Percentiles rank a stretch among this genome's conserved stretches.
These are phyloP conservation scores for Huntiella savannae DNA, from an alignment of 2,329 filamentous ascomycete species.

Conservation along the genomic window DNA sequence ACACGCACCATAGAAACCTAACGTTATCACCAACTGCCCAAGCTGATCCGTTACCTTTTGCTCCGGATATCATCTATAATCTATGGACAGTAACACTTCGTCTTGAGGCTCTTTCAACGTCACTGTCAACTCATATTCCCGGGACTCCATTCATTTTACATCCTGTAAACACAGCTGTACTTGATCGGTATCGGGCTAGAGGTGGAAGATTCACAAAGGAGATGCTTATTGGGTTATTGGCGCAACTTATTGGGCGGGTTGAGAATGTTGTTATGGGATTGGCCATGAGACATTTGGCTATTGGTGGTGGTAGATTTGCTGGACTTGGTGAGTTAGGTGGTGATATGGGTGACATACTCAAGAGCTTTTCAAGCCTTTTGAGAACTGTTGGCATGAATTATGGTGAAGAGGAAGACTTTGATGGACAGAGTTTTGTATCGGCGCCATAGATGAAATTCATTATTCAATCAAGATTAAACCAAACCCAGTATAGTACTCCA, in stretches of 20 bases:
- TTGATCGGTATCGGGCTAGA: constrained; percentile 46
- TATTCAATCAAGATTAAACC: too few relatives aligned
- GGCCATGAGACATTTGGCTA: constrained; percentile 57
- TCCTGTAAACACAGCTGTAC: constrained; percentile 49
- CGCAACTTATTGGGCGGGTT: constrained; percentile 87
- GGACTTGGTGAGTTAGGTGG: constrained; percentile 54
- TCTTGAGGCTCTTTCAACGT: constrained; percentile 82
- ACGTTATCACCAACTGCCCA: too few relatives aligned
- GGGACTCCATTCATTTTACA: constrained; percentile 28
- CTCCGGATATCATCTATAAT: constrained; percentile 71
- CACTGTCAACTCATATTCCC: constrained; percentile 42
- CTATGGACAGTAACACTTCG: constrained; percentile 79
- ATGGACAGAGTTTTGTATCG: neutral
- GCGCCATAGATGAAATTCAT: too few relatives aligned
- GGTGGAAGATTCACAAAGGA: constrained; percentile 77
- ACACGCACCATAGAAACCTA: too few relatives aligned
- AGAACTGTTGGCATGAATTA: too few relatives aligned
- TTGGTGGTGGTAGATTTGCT: constrained; percentile 42
- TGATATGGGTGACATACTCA: constrained; percentile 55
- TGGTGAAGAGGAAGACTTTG: neutral
- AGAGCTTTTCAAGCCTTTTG: neutral
- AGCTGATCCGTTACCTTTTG: constrained; percentile 41
- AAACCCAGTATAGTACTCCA: too few relatives aligned
- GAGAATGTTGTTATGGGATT: constrained; percentile 64
- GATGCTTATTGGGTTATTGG: constrained; percentile 75